Conservation (phyloP, 1,139 yeast genomes). For the Komagataea norvegica region DNA sequence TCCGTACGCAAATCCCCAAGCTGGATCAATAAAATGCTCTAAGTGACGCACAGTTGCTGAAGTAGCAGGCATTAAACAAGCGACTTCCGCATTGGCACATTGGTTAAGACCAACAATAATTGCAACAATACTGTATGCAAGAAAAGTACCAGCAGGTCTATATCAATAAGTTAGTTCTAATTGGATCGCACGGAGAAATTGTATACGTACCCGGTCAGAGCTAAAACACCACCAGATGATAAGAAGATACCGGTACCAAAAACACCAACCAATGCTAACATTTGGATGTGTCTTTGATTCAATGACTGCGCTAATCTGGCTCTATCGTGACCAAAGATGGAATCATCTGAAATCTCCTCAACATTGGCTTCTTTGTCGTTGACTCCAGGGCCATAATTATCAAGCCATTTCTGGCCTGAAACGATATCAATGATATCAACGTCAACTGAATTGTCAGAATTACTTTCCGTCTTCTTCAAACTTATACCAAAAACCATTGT, state of each 20-base stretch:
- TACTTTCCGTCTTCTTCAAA: too few relatives aligned
- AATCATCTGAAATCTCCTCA: constrained; percentile 1
- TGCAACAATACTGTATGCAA: constrained; percentile 47
- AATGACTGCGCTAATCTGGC: constrained; percentile 22
- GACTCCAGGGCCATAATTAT: too few relatives aligned
- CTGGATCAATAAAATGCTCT: constrained; percentile 48
- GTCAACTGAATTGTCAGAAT: too few relatives aligned
- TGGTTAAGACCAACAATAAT: constrained; percentile 36
- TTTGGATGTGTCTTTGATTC: constrained; percentile 33
- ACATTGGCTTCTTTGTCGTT: too few relatives aligned
- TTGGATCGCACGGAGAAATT: too few relatives aligned
- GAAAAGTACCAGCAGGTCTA: constrained; percentile 46
- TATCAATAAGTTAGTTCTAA: too few relatives aligned
- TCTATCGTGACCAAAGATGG: constrained; percentile 33
- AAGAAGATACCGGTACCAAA: constrained; percentile 56
- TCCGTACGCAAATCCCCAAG: constrained; percentile 71
- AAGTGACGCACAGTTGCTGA: constrained; percentile 31
- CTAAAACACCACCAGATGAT: constrained; percentile 49
- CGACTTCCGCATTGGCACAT: constrained; percentile 30
- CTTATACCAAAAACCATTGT: too few relatives aligned
- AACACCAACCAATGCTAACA: constrained; percentile 35
- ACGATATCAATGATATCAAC: too few relatives aligned
- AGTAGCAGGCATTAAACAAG: constrained; percentile 33
- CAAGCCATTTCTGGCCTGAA: too few relatives aligned
- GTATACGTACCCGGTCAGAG: too few relatives aligned